Conservation (phyloP, 208 protist genomes). For the Herpetomonas samuelpessoai region DNA sequence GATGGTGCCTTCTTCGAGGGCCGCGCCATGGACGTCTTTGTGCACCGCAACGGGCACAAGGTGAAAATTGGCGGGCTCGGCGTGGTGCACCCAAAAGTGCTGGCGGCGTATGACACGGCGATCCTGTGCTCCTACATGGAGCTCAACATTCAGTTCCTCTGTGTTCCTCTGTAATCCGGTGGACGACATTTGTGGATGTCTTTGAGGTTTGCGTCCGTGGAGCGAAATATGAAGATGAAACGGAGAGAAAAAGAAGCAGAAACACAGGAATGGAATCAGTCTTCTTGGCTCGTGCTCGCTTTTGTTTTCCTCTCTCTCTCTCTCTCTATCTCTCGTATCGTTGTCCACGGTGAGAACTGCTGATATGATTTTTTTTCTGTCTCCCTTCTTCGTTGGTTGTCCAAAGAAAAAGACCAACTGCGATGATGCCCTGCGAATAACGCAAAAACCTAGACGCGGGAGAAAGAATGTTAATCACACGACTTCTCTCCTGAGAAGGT, state of each 20-base stretch:
- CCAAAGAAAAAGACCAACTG: too few species aligned
- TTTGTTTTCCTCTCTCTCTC: slow-evolving; percentile 1
- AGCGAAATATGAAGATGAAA: slow-evolving; percentile 4
- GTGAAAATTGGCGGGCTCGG: slow-evolving; percentile 75
- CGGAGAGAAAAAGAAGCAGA: slow-evolving; percentile 3
- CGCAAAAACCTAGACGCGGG: too few species aligned
- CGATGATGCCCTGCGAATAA: too few species aligned
- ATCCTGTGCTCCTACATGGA: slow-evolving; percentile 94
- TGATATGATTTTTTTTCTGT: too few species aligned
- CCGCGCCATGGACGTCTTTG: slow-evolving; percentile 80
- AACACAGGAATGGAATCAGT: neutral
- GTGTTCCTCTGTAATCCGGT: slow-evolving; percentile 12
- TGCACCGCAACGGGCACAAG: slow-evolving; percentile 58
- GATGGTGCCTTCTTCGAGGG: slow-evolving; percentile 92
- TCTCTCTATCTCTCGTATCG: neutral
- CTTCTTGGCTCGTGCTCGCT: neutral
- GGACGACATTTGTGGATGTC: slow-evolving; percentile 1
- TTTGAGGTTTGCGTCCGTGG: too few species aligned
- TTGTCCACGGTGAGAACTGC: too few species aligned
- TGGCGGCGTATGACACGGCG: slow-evolving; percentile 92
- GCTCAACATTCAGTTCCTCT: slow-evolving; percentile 89
- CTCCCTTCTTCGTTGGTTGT: too few species aligned
- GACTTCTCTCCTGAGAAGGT: too few species aligned
- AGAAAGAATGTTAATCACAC: too few species aligned
- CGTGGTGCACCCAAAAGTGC: slow-evolving; percentile 88